Evolutionary conservation across 495 filamentous ascomycete species (phyloP).

Genomic region (Podospora bellae-mahoneyi): DNA sequence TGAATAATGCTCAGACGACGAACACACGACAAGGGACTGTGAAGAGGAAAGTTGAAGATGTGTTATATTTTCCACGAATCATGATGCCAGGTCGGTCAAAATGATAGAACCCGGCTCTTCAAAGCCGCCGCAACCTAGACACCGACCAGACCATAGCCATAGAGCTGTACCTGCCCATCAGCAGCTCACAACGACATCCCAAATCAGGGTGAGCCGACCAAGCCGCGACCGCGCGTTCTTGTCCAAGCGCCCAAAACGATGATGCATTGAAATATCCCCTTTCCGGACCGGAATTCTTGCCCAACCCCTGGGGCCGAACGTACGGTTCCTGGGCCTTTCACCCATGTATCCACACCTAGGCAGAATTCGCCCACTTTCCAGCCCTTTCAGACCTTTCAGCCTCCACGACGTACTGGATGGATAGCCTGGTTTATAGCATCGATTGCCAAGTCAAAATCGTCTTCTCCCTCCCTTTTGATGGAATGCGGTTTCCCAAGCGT

Average conservation of each 20-base stretch:
- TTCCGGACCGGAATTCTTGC: neutral
- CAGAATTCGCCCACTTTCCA: neutral
- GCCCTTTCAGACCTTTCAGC: neutral
- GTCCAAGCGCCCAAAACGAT: neutral
- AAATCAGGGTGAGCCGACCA: neutral
- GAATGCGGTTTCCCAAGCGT: neutral
- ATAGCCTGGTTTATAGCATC: neutral
- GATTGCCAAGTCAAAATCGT: neutral
- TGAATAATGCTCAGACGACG: neutral
- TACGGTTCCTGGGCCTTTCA: neutral
- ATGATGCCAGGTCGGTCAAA: constrained; percentile 11
- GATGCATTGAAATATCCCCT: neutral
- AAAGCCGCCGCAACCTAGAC: neutral
- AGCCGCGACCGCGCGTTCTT: neutral
- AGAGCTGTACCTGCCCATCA: neutral
- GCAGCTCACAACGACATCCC: too few species aligned
- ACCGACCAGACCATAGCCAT: neutral
- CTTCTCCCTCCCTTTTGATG: neutral
- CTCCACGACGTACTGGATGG: neutral
- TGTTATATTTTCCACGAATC: constrained; percentile 24
- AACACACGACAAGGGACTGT: constrained; percentile 1
- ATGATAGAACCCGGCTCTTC: neutral
- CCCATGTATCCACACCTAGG: neutral
- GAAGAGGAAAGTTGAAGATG: constrained; percentile 9
- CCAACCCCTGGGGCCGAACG: neutral